Evolutionary conservation across 257 asterid species (phyloP).

Genomic region (Przewalskia tangutica): DNA sequence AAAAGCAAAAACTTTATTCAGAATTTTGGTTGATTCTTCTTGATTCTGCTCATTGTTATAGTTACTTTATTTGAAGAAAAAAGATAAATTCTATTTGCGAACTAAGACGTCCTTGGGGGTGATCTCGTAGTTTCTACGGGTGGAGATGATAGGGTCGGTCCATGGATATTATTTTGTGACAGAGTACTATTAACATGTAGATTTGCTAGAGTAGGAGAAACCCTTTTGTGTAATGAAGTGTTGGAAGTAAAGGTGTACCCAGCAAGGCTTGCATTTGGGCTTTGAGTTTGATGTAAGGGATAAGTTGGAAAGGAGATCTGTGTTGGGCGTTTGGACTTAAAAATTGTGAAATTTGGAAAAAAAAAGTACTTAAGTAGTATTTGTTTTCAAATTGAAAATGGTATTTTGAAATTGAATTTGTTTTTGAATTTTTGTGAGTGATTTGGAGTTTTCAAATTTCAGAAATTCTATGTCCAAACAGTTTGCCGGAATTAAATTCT

Average conservation of each 20-base stretch:
- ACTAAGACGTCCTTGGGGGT: neutral
- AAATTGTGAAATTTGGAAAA: too few species aligned
- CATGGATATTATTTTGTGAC: neutral
- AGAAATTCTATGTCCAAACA: too few species aligned
- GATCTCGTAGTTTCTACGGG: too few species aligned
- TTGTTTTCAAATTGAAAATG: too few species aligned
- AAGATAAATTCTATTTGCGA: neutral
- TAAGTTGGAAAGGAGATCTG: neutral
- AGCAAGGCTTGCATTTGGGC: neutral
- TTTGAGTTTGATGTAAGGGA: neutral
- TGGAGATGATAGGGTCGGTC: too few species aligned
- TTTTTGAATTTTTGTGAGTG: too few species aligned
- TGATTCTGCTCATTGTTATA: neutral
- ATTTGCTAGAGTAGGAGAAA: neutral
- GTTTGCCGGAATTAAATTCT: too few species aligned
- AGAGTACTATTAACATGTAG: neutral
- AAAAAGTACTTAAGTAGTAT: too few species aligned
- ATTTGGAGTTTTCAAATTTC: too few species aligned
- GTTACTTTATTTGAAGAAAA: neutral
- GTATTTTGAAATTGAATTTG: too few species aligned
- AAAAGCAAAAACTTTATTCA: neutral
- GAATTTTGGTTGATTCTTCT: neutral
- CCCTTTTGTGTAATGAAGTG: neutral
- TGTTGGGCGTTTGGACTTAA: neutral
- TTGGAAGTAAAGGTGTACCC: neutral